phyloP scores from a whole-genome alignment of 2,329 filamentous ascomycete genomes.

The Alternaria solani region DNA sequence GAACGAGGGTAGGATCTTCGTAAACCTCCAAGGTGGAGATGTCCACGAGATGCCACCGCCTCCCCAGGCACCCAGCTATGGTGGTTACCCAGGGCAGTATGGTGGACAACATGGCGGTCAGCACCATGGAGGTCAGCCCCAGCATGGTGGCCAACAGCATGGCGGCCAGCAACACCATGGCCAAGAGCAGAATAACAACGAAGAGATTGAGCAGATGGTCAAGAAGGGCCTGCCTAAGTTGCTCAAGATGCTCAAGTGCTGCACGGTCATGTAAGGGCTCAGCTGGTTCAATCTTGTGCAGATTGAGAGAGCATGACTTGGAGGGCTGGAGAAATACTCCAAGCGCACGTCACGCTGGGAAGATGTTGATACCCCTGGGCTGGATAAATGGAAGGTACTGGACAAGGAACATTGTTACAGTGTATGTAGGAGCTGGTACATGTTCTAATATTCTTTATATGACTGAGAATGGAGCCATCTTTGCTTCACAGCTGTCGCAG shows the following conservation, averaged over 20 bases:
- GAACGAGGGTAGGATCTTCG: constrained; percentile 87
- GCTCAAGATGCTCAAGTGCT: constrained; percentile 72
- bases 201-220: constrained; percentile 67
- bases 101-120: constrained; percentile 39
- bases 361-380: not conserved
- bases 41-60: constrained; percentile 53
- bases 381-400: not conserved
- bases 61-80: constrained; percentile 49
- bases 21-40: constrained; percentile 79
- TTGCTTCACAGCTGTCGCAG: not conserved
- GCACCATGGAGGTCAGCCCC: constrained; percentile 22
- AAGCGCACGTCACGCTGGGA: not conserved
- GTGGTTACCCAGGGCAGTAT: constrained; percentile 52
- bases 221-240: constrained; percentile 68
- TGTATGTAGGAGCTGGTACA: not conserved
- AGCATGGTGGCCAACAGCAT: constrained; percentile 16
- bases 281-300: not conserved
- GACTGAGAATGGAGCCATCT: not conserved
- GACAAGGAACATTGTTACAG: not conserved
- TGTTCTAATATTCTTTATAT: not conserved
- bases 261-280: constrained; percentile 71
- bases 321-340: not conserved
- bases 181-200: constrained; percentile 53
- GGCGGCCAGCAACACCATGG: constrained; percentile 46
- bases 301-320: not conserved